Evolutionary conservation across 2,329 filamentous ascomycete genomes (phyloP).

Genomic region (Immersiporthe knoxdaviesiana): DNA sequence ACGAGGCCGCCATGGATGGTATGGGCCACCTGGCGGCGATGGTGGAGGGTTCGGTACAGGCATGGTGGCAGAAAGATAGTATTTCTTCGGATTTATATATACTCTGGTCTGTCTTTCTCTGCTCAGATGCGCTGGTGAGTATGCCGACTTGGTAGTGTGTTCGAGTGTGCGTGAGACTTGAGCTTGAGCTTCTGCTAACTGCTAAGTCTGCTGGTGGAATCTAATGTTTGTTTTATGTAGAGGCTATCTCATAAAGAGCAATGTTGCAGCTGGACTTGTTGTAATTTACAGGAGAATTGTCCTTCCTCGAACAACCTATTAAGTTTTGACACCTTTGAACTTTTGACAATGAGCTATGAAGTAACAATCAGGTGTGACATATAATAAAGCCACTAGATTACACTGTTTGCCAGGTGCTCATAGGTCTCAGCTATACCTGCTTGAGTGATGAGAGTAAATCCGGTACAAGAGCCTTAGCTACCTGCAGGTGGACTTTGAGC

Average conservation of each 20-base stretch:
- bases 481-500: neutral
- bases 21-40: neutral
- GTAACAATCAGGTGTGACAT: neutral
- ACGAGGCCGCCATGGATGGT: no score
- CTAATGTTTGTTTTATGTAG: neutral
- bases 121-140: neutral
- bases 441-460: neutral
- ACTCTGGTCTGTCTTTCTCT: neutral
- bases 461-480: neutral
- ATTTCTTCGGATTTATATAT: neutral
- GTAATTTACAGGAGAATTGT: neutral
- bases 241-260: no score
- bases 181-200: neutral
- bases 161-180: neutral
- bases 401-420: no score
- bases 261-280: no score
- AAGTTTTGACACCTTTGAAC: no score
- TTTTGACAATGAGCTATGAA: neutral
- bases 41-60: neutral
- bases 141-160: neutral
- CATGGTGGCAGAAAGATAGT: neutral
- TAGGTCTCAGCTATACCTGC: no score
- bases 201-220: neutral
- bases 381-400: neutral
- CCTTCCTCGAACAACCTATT: neutral